Conservation (phyloP, 306 rosid genomes). For the Prunus mume region DNA sequence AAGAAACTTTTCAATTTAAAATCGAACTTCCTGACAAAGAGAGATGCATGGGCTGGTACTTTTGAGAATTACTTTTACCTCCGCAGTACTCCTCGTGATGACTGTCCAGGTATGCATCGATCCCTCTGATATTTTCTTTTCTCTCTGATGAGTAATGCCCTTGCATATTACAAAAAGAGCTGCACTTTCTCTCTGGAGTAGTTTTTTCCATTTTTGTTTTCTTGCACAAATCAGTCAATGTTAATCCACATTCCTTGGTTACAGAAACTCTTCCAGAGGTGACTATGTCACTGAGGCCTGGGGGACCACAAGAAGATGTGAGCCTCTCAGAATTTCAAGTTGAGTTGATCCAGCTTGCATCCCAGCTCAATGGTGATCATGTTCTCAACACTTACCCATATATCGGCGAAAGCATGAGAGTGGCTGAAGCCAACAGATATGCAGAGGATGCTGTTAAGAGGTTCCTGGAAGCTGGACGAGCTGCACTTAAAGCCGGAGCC, state of each 20-base stretch:
- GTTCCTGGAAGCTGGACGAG: constrained; percentile 82
- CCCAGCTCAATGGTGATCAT: constrained; percentile 90
- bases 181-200: neutral
- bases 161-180: neutral
- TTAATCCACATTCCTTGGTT: constrained; percentile 4
- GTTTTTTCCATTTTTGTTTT: neutral
- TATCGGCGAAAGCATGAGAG: constrained; percentile 71
- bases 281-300: constrained; percentile 50
- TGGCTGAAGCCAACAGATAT: constrained; percentile 72
- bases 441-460: constrained; percentile 95
- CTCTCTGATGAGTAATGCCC: neutral
- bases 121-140: constrained; percentile 8
- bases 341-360: constrained; percentile 88
- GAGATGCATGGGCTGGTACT: constrained; percentile 99
- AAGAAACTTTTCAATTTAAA: constrained; percentile 91
- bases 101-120: constrained; percentile 81
- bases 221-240: neutral
- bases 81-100: constrained; percentile 76
- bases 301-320: constrained; percentile 67
- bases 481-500: constrained; percentile 86
- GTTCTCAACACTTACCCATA: constrained; percentile 73
- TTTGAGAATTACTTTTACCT: constrained; percentile 68
- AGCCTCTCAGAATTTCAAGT: constrained; percentile 85
- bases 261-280: constrained; percentile 82
- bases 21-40: constrained; percentile 88